Evolutionary conservation across 2,329 filamentous ascomycete genomes (phyloP).

Genomic region (Cladorrhinum sp.): DNA sequence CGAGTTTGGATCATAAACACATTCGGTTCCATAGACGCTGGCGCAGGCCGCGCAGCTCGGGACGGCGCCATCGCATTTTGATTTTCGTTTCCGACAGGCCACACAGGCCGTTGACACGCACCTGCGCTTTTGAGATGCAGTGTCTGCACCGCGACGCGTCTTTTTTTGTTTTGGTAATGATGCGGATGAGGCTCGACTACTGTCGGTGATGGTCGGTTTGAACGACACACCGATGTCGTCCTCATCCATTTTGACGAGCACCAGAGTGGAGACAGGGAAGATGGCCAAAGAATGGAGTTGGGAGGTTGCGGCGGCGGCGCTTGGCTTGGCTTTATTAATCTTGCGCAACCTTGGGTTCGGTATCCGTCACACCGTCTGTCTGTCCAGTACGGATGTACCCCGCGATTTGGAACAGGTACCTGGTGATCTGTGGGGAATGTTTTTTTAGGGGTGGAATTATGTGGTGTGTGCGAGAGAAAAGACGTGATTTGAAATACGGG

Average conservation of each 20-base stretch:
- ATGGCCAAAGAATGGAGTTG: not conserved
- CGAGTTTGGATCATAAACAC: conserved; percentile 92
- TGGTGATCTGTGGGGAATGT: not conserved
- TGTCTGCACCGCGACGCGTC: conserved; percentile 46
- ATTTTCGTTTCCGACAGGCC: conserved; percentile 74
- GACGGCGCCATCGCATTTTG: conserved; percentile 86
- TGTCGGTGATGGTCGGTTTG: not conserved
- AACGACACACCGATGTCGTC: not conserved
- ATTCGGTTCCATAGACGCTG: conserved; percentile 87
- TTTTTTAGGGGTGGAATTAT: not conserved
- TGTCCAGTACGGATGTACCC: not conserved
- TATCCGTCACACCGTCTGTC: not conserved
- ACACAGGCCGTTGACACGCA: conserved; percentile 85
- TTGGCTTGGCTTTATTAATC: not conserved
- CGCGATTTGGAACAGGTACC: not conserved
- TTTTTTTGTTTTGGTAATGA: conserved; percentile 41
- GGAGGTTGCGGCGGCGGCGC: not conserved
- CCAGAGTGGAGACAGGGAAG: not conserved
- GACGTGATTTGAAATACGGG: not conserved
- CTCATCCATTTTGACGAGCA: not conserved
- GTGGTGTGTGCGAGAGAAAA: not conserved
- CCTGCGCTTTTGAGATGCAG: conserved; percentile 60
- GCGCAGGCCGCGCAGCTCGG: conserved; percentile 94
- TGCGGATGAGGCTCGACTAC: not conserved
- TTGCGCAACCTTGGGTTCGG: too few relatives aligned